phyloP scores from a whole-genome alignment of 2,329 filamentous ascomycete species.

The Ceratocystis harringtonii region DNA sequence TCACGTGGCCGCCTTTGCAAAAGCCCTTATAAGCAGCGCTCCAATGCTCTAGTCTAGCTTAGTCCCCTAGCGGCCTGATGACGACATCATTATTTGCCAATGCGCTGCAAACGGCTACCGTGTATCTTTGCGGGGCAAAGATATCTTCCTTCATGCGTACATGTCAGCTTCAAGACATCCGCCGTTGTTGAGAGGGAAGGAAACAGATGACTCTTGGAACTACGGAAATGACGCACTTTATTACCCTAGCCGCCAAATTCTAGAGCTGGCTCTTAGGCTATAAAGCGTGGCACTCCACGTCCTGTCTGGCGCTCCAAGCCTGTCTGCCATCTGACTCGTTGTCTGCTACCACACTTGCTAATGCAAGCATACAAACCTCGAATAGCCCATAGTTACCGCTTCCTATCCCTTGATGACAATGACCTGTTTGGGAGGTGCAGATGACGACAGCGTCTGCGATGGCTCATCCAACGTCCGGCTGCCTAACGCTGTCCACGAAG shows the following conservation, averaged over 20 bases:
- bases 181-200: neutral
- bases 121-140: neutral
- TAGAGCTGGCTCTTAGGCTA: neutral
- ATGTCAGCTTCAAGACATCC: neutral
- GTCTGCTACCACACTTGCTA: neutral
- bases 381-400: neutral
- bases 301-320: neutral
- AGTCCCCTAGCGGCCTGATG: neutral
- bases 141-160: neutral
- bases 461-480: neutral
- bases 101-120: neutral
- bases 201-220: neutral
- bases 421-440: neutral
- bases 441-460: constrained; percentile 6
- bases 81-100: neutral
- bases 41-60: no score
- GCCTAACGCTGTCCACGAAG: constrained; percentile 44
- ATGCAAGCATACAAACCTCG: neutral
- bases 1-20: no score
- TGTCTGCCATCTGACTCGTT: neutral
- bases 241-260: neutral
- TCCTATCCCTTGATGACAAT: neutral
- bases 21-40: no score
- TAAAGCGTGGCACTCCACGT: neutral
- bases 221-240: neutral